These are phyloP conservation scores for Diaporthe nobilis DNA, from an alignment of 2,329 filamentous ascomycete species.

Conservation along the genomic window DNA sequence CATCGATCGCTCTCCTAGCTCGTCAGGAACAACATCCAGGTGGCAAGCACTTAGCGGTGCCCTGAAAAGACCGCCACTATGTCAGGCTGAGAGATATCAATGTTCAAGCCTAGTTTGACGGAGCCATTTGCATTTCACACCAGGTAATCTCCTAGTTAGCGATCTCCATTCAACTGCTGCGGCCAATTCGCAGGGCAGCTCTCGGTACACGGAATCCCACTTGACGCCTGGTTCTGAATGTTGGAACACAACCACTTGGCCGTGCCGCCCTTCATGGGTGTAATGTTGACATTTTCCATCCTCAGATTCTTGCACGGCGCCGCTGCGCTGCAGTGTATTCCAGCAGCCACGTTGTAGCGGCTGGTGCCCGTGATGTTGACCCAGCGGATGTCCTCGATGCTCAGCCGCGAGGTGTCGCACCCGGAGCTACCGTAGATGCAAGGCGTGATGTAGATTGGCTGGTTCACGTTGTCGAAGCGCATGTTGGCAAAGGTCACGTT, in stretches of 20 bases:
- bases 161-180: constrained; percentile 54
- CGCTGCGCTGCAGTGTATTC: constrained; percentile 59
- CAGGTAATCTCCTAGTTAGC: background rate
- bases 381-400: constrained; percentile 63
- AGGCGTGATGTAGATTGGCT: constrained; percentile 62
- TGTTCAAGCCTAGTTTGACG: background rate
- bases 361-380: constrained; percentile 65
- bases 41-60: too few relatives aligned
- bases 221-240: constrained; percentile 53
- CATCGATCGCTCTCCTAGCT: too few relatives aligned
- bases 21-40: too few relatives aligned
- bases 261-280: constrained; percentile 55
- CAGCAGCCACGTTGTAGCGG: constrained; percentile 62
- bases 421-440: constrained; percentile 59
- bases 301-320: constrained; percentile 60
- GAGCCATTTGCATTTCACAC: background rate
- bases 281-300: constrained; percentile 62
- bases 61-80: background rate
- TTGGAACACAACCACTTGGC: constrained; percentile 60
- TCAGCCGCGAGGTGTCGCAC: constrained; percentile 57
- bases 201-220: constrained; percentile 54
- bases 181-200: constrained; percentile 55
- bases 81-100: background rate
- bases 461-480: constrained; percentile 58
- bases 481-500: constrained; percentile 62